Evolutionary conservation across 495 filamentous ascomycete genomes (phyloP).

Genomic region (Talaromyces trachyspermus): DNA sequence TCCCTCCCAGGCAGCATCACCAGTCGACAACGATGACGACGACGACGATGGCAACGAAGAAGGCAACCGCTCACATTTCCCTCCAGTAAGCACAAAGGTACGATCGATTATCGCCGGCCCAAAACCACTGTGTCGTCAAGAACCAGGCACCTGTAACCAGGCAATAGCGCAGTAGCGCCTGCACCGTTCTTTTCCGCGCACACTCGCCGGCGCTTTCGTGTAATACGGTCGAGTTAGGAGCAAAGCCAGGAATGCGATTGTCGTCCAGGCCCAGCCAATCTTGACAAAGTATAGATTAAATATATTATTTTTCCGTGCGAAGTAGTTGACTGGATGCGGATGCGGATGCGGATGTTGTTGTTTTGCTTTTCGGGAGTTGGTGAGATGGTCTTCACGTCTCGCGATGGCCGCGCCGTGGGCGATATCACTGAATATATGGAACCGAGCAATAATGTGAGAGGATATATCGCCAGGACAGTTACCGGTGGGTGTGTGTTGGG

Average conservation of each 20-base stretch:
- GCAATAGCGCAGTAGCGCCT: constrained; percentile 57
- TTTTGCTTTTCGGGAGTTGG: constrained; percentile 4
- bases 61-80: constrained; percentile 54
- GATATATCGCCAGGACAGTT: constrained; percentile 57
- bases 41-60: constrained; percentile 20
- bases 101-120: constrained; percentile 85
- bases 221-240: constrained; percentile 50
- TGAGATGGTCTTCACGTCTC: constrained; percentile 21
- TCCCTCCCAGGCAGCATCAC: constrained; percentile 19
- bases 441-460: constrained; percentile 66
- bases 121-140: constrained; percentile 89
- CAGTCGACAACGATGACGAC: too few species aligned
- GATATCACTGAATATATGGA: constrained; percentile 72
- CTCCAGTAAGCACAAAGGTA: constrained; percentile 72
- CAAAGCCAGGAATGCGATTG: constrained; percentile 57
- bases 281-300: constrained; percentile 93
- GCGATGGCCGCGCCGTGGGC: constrained; percentile 56
- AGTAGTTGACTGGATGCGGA: constrained; percentile 64
- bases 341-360: too few species aligned
- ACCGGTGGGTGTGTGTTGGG: constrained; percentile 14
- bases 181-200: constrained; percentile 23
- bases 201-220: constrained; percentile 22
- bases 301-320: constrained; percentile 83
- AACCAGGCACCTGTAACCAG: constrained; percentile 70
- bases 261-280: constrained; percentile 88